Percentiles rank a stretch among this genome's conserved stretches.
Conservation (phyloP, 495 filamentous ascomycete species). For the Apodospora peruviana region DNA sequence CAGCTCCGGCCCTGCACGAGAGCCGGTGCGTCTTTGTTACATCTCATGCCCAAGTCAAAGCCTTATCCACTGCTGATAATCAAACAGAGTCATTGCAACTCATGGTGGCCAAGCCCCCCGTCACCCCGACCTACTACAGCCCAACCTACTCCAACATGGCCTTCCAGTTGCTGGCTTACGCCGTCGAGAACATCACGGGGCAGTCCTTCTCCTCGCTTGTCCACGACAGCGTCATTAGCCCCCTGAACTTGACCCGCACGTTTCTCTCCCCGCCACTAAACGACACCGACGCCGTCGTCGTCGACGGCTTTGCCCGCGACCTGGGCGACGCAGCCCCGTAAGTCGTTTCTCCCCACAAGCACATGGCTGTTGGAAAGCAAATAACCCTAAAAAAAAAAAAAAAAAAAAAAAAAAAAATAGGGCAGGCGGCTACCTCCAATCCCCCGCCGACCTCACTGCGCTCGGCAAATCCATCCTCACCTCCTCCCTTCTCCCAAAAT, state of each 20-base stretch:
- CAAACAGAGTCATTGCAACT: constrained; percentile 4
- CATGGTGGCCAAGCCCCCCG: constrained; percentile 4
- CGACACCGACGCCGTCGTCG: constrained; percentile 3
- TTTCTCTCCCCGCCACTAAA: constrained; percentile 9
- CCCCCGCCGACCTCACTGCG: constrained; percentile 38
- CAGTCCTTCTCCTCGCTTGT: constrained; percentile 8
- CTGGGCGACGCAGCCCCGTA: constrained; percentile 15
- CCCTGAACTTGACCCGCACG: constrained; percentile 11
- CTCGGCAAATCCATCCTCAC: constrained; percentile 48
- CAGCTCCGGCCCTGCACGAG: constrained; percentile 10
- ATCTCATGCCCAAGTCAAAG: background rate
- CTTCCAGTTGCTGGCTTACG: constrained; percentile 17
- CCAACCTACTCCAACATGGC: constrained; percentile 18
- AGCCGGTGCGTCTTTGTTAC: constrained; percentile 2
- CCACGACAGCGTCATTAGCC: constrained; percentile 4
- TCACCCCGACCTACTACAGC: background rate
- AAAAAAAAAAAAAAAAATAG: no score
- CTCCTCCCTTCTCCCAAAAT: constrained; percentile 34
- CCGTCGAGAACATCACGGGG: constrained; percentile 13
- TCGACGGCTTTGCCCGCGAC: constrained; percentile 3
- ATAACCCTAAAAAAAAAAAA: no score
- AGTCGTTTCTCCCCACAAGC: background rate
- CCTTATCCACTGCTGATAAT: constrained; percentile 1
- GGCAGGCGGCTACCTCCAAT: constrained; percentile 35
- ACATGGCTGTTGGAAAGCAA: background rate